Evolutionary conservation across 192 early-diverging fungal genomes (phyloP), one percentile per base, ranked within the genome.

Genomic region (Umbelopsis isabellina): DNA sequence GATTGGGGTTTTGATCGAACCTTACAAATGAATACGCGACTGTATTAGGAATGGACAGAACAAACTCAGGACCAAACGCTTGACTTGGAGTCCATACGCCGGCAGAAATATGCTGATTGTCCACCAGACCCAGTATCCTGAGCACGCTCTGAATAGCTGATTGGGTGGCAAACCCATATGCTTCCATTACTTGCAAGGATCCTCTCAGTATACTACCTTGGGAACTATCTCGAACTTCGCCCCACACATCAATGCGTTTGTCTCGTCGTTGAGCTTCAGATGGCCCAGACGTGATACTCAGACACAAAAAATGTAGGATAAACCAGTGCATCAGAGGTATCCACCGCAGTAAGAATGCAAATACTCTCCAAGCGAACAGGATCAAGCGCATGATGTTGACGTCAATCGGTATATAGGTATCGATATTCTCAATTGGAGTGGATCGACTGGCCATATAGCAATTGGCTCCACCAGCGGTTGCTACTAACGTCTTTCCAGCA

Each of bases 391-490:
- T 35, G 1, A 61, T 61, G 30, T 61, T 61, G 11, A 61, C 55
- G 33, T 61, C 55, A 35, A 61, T 61, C 2, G 55, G 55, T 61
- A 61, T 33, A 35, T 33, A 61, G 1, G 55, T 61, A 16, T 61
- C 55, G 55, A 61, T 61, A 61, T 61, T 61, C 8, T 61, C 55
- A 35, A 61, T 61, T 2, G 18, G 55, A 0, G 55, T 61, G 5
- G 55, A 61, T 27, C 55, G 55, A 61, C 55, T 61, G 55, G 55
- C 55, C 6, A 61, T 61, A n/a, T 61, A 61, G 30, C 55, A 61
- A 61, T 61, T 61, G 21, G 55, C 55, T 61, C 55, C 55, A 33
- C 55, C 55, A 18, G 55, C 55, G 0, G 55, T 61, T 15, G 55
- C 55, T 35, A 61, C 55, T 18, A 61, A 35, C 12, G 55, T 33